These are phyloP conservation scores for Colletotrichum orchidophilum DNA, from an alignment of 2,329 filamentous ascomycete genomes.

Conservation along the genomic window DNA sequence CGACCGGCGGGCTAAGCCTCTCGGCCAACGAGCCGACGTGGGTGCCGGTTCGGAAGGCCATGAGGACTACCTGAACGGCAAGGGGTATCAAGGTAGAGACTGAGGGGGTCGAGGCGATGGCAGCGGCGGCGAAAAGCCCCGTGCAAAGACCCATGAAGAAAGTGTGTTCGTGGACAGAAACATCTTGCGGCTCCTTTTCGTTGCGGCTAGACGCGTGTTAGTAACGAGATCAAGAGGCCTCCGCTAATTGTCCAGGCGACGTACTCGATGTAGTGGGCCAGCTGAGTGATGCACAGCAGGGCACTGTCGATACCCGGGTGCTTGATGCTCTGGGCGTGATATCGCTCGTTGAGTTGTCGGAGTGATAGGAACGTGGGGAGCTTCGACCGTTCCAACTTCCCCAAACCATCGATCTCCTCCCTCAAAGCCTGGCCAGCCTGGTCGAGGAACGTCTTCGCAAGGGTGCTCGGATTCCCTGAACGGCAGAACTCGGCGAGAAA, in stretches of 20 bases:
- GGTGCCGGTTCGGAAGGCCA: conserved; percentile 72
- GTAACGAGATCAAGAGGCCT: conserved; percentile 26
- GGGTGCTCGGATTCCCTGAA: conserved; percentile 54
- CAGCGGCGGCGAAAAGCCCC: conserved; percentile 75
- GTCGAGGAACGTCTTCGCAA: conserved; percentile 71
- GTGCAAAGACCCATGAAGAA: conserved; percentile 73
- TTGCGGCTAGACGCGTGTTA: conserved; percentile 52
- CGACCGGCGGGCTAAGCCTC: conserved; percentile 49
- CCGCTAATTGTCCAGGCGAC: conserved; percentile 40
- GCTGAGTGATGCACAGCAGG: conserved; percentile 70
- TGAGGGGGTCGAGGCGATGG: conserved; percentile 70
- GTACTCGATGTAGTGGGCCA: conserved; percentile 76
- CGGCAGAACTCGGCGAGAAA: conserved; percentile 67
- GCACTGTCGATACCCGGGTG: conserved; percentile 72
- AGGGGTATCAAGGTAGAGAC: conserved; percentile 69
- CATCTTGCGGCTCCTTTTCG: conserved; percentile 65
- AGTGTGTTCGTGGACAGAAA: conserved; percentile 58
- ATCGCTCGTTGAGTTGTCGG: conserved; percentile 71
- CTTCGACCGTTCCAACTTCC: conserved; percentile 63
- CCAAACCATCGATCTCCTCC: conserved; percentile 67
- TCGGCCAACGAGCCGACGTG: conserved; percentile 63
- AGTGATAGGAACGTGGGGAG: conserved; percentile 71
- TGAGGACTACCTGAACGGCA: conserved; percentile 69
- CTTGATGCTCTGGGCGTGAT: conserved; percentile 65
- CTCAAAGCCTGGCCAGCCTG: conserved; percentile 65